Evolutionary conservation across 1,284 basidiomycete species (phyloP), one percentile per base, ranked within the genome.

Genomic region (Heterobasidion annosum): DNA sequence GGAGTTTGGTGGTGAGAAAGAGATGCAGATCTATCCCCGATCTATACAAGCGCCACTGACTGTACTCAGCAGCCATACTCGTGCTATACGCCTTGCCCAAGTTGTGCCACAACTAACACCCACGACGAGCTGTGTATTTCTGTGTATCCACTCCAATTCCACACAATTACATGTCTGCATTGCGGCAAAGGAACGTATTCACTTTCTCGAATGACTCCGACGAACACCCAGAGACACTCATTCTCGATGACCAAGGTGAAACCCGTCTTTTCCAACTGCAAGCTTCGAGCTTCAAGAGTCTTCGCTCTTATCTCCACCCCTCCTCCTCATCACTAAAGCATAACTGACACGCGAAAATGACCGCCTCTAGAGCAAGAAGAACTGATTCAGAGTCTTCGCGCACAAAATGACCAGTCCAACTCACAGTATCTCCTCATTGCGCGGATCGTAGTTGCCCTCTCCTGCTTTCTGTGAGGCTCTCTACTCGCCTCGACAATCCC

Each of bases 351-450:
- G 25, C 25, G 25, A 25, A 25, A 25, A 25, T 25, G 25, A 25
- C 25, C 25, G 25, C 25, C 25, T 25, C 3, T 60, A 83, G 81
- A 84, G 62, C 81, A 83, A 62, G 73, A 80, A 53, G 73, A 74
- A 50, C 34, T 80, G 10, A 71, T 83, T 50, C 65, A 73, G 16
- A 57, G 50, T 7, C 64, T 83, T 44, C 73, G 71, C 50, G 61
- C 60, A 32, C 64, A 70, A 51, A 77, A 75, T 57, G 60, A 68
- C 0, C 59, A 62, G 8, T 72, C 73, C 1, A 75, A 73, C 60
- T 59, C 62, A 52, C 69, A 66, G 50, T 72, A 73, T 43, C 64
- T 69, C 19, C 46, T 69, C 13, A 63, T 67, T 16, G 51, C 77
- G 18, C 70, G 73, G 52, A 51, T 63, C 3, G 64, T 77, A 40